Percentiles rank a stretch among this genome's conserved stretches.
These are phyloP conservation scores for Clonostachys rosea DNA, from an alignment of 2,329 filamentous ascomycete genomes.

Conservation along the genomic window DNA sequence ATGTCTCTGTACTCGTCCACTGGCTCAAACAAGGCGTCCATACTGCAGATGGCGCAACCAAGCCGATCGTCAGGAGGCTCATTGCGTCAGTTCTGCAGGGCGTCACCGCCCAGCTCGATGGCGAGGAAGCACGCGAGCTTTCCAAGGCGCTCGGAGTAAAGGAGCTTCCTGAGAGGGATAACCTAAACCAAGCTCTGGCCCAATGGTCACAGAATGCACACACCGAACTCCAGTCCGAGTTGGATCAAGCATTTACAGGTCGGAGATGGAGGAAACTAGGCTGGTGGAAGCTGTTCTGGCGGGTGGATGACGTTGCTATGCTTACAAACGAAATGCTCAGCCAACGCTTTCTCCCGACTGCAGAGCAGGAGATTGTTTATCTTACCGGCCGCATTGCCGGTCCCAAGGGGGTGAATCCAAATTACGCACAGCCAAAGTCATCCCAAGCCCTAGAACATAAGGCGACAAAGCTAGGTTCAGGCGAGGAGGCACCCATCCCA, in stretches of 20 bases:
- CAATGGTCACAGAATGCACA: conserved; percentile 79
- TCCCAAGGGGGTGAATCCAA: conserved; percentile 18
- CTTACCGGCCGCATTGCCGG: conserved; percentile 71
- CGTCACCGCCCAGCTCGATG: conserved; percentile 43
- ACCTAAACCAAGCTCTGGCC: conserved; percentile 55
- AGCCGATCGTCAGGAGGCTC: conserved; percentile 61
- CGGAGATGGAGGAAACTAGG: conserved; percentile 72
- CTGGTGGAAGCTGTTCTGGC: conserved; percentile 97
- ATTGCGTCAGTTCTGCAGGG: conserved; percentile 62
- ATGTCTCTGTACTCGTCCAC: conserved; percentile 56
- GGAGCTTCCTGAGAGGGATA: conserved; percentile 30
- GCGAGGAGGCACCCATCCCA: conserved; percentile 13
- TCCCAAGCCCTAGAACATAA: too few relatives aligned
- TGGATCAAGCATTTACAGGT: conserved; percentile 75
- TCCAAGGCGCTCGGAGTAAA: conserved; percentile 21
- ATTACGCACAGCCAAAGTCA: conserved; percentile 26
- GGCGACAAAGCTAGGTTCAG: conserved; percentile 9
- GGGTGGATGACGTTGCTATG: conserved; percentile 86
- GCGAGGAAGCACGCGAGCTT: conserved; percentile 36
- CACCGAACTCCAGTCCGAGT: conserved; percentile 73
- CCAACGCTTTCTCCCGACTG: conserved; percentile 69
- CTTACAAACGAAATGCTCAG: conserved; percentile 75
- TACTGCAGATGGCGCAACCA: conserved; percentile 40
- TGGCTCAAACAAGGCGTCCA: conserved; percentile 58
- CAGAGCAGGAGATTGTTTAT: conserved; percentile 80